A percentile compares a stretch with the other conserved stretches of the same genome.
These are phyloP conservation scores for Penicillium sp. DNA, from an alignment of 2,329 filamentous ascomycete species.

Conservation along the genomic window DNA sequence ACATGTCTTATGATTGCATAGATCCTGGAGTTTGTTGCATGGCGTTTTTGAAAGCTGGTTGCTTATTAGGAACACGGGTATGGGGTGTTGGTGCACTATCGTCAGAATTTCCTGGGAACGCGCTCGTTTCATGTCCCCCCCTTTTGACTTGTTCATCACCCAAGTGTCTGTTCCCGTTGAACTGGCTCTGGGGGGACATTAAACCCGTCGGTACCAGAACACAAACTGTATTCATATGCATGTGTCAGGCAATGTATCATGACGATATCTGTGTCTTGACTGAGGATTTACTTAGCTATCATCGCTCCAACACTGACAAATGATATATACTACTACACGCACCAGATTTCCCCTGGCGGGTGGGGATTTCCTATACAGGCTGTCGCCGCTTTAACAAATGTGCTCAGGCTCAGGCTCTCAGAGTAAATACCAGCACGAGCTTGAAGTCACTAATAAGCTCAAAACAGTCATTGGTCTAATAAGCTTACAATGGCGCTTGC, in stretches of 20 bases:
- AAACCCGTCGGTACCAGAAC: not conserved
- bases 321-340: no score
- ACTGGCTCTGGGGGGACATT: not conserved
- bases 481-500: no score
- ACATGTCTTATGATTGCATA: slow-evolving; percentile 41
- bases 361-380: no score
- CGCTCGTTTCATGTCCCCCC: no score
- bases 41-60: slow-evolving; percentile 24
- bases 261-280: not conserved
- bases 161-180: not conserved
- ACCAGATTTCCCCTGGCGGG: no score
- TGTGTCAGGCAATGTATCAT: not conserved
- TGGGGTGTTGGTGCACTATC: slow-evolving; percentile 17
- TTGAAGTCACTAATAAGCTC: no score
- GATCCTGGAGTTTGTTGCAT: slow-evolving; percentile 37
- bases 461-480: no score
- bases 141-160: no score
- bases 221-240: not conserved
- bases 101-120: not conserved
- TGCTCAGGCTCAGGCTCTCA: no score
- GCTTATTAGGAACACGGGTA: slow-evolving; percentile 21
- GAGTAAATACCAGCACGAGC: no score
- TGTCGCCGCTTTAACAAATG: no score
- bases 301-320: not conserved
- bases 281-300: not conserved